These are phyloP conservation scores for Solioccasus polychromus DNA, from an alignment of 768 basidiomycete genomes.

Conservation along the genomic window DNA sequence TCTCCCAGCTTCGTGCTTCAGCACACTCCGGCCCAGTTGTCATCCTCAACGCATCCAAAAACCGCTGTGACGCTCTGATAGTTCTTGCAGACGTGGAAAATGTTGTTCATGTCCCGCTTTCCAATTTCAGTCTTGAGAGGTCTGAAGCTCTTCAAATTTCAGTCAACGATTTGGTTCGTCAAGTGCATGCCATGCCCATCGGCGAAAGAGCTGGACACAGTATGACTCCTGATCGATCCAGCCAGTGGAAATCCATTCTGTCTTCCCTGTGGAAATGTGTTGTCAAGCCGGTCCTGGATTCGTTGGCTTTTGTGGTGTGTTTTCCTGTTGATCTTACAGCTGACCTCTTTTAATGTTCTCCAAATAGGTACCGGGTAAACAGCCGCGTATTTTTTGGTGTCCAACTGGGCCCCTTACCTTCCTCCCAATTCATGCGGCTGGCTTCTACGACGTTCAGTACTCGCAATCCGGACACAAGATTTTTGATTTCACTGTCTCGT, in stretches of 20 bases:
- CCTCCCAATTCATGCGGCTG: too few species aligned
- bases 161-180: too few species aligned
- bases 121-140: not conserved
- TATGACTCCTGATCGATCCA: too few species aligned
- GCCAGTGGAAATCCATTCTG: not conserved
- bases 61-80: not conserved
- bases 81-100: not conserved
- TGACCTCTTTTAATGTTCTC: too few species aligned
- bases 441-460: too few species aligned
- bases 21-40: not conserved
- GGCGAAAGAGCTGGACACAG: too few species aligned
- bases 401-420: too few species aligned
- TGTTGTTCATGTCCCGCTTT: not conserved
- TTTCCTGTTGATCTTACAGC: too few species aligned
- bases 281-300: not conserved
- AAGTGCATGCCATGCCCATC: too few species aligned
- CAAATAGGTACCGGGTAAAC: not conserved
- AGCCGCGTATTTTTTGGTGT: not conserved
- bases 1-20: not conserved
- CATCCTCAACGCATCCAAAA: not conserved
- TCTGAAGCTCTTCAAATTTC: too few species aligned
- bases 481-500: constrained; percentile 1
- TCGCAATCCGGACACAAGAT: not conserved
- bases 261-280: not conserved
- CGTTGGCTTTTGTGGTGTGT: not conserved